phyloP scores from a whole-genome alignment of 1,284 basidiomycete genomes.

The Cystobasidiaceae sp. region DNA sequence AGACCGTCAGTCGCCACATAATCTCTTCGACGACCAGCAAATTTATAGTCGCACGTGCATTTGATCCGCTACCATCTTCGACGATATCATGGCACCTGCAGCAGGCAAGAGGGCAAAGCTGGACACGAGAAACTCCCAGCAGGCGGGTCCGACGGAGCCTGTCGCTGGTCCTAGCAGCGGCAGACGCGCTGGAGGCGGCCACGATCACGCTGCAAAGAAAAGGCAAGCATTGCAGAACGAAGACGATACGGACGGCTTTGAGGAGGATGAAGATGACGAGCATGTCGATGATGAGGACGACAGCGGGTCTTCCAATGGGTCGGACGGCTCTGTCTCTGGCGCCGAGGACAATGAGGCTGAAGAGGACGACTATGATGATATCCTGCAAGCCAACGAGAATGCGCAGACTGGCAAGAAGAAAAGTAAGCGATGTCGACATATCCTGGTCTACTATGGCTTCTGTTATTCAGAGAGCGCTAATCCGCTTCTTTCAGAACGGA shows the following conservation, averaged over 20 bases:
- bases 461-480: neutral
- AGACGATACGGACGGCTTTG: neutral
- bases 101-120: slow-evolving; percentile 8
- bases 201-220: slow-evolving; percentile 5
- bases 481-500: slow-evolving; percentile 25
- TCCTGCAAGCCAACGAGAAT: slow-evolving; percentile 36
- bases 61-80: too few relatives aligned
- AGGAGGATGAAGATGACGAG: slow-evolving; percentile 18
- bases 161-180: slow-evolving; percentile 29
- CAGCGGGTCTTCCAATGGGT: slow-evolving; percentile 30
- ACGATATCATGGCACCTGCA: neutral
- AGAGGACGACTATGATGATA: slow-evolving; percentile 26
- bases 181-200: too few relatives aligned
- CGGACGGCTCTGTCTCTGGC: slow-evolving; percentile 6
- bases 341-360: slow-evolving; percentile 33
- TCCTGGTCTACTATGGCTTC: neutral
- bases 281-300: slow-evolving; percentile 24
- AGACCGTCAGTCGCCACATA: too few relatives aligned
- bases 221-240: neutral
- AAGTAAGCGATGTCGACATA: neutral
- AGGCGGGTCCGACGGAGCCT: neutral
- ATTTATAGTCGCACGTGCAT: too few relatives aligned
- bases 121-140: neutral
- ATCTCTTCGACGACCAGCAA: too few relatives aligned
- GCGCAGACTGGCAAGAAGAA: slow-evolving; percentile 29